A percentile compares a stretch with the other conserved stretches of the same genome.
phyloP scores from a whole-genome alignment of 352 stramenopile species.

The Globisporangium viniferum region DNA sequence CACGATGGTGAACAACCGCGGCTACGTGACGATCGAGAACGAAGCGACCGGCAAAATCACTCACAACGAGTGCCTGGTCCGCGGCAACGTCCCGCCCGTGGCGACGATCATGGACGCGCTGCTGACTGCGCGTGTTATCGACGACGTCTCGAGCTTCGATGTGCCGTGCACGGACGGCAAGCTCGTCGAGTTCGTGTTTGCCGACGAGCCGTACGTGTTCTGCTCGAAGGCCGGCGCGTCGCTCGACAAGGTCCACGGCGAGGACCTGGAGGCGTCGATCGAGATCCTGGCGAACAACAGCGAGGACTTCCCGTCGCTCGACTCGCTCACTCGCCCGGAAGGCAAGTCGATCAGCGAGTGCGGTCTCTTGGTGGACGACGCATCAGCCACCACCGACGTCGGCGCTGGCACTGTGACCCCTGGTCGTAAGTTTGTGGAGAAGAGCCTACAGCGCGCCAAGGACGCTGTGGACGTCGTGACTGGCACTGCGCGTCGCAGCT shows the following conservation, averaged over 20 bases:
- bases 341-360: slow-evolving; percentile 11
- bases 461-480: slow-evolving; percentile 14
- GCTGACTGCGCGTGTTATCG: slow-evolving; percentile 21
- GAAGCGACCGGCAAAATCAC: slow-evolving; percentile 16
- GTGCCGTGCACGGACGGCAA: slow-evolving; percentile 19
- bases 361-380: slow-evolving; percentile 4
- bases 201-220: slow-evolving; percentile 34
- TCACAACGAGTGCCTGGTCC: slow-evolving; percentile 18
- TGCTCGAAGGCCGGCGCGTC: slow-evolving; percentile 18
- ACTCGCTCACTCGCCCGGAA: slow-evolving; percentile 12
- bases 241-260: slow-evolving; percentile 12
- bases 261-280: slow-evolving; percentile 21
- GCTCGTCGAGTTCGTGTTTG: slow-evolving; percentile 30
- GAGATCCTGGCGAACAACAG: slow-evolving; percentile 19
- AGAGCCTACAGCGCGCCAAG: slow-evolving; percentile 13
- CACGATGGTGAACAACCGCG: slow-evolving; percentile 27
- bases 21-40: slow-evolving; percentile 30
- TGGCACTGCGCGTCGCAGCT: slow-evolving; percentile 13
- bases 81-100: slow-evolving; percentile 24
- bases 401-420: not conserved
- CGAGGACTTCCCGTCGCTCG: slow-evolving; percentile 7
- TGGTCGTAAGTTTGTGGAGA: slow-evolving; percentile 6
- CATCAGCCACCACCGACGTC: not conserved
- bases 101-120: slow-evolving; percentile 17
- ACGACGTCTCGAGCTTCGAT: slow-evolving; percentile 20